phyloP scores from a whole-genome alignment of 192 early-diverging fungal genomes.

The Coemansia sp. region DNA sequence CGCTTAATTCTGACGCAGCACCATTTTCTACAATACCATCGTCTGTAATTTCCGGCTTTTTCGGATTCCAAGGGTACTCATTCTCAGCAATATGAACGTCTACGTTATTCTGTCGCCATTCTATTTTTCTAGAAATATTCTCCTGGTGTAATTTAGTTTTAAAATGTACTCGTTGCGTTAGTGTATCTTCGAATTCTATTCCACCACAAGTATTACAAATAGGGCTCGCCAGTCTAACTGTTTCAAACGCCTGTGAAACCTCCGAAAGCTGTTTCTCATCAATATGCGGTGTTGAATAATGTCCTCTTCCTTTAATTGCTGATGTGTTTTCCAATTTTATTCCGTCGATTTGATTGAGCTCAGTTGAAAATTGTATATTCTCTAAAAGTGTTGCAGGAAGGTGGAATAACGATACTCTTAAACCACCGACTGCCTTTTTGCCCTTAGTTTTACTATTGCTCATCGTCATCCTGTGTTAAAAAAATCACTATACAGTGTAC shows the following conservation, averaged over 20 bases:
- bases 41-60: not conserved
- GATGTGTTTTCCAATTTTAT: not conserved
- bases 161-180: constrained; percentile 33
- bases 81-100: not conserved
- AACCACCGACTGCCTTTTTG: not conserved
- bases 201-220: constrained; percentile 45
- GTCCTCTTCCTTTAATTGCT: not conserved
- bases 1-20: constrained; percentile 6
- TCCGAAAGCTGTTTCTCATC: not conserved
- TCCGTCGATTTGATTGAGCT: not conserved
- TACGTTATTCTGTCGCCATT: constrained; percentile 15
- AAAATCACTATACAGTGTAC: no score
- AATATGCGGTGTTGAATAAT: constrained; percentile 20
- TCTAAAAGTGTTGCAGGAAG: not conserved
- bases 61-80: constrained; percentile 40
- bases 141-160: constrained; percentile 16
- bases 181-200: constrained; percentile 22
- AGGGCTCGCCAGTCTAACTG: constrained; percentile 22
- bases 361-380: not conserved
- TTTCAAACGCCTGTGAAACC: constrained; percentile 12
- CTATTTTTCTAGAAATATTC: constrained; percentile 28
- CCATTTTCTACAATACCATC: not conserved
- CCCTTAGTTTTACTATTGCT: not conserved
- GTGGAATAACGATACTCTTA: not conserved
- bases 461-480: not conserved